phyloP scores from a whole-genome alignment of 352 stramenopile genomes.

The Phytophthora chlamydospora region DNA sequence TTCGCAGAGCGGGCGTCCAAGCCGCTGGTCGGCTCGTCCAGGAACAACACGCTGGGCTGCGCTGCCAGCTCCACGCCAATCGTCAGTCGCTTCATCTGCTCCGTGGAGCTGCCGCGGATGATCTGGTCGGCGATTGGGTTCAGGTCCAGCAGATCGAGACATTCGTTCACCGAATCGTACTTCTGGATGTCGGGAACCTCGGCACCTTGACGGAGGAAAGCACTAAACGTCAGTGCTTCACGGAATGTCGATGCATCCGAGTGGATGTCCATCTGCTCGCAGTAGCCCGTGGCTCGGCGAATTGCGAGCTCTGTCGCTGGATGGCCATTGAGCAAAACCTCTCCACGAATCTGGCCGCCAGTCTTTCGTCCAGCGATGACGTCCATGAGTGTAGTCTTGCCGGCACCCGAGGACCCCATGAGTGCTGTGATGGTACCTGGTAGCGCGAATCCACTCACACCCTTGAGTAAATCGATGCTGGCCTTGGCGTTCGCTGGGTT shows the following conservation, averaged over 20 bases:
- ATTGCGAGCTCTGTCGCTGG: constrained; percentile 33
- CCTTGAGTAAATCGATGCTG: constrained; percentile 42
- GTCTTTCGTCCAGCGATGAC: constrained; percentile 91
- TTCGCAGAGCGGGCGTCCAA: constrained; percentile 87
- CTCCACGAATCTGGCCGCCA: constrained; percentile 68
- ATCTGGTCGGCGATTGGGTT: constrained; percentile 35
- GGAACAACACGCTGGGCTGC: constrained; percentile 80
- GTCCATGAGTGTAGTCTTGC: constrained; percentile 93
- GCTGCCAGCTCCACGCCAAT: constrained; percentile 68
- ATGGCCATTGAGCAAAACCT: constrained; percentile 87
- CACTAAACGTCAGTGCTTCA: constrained; percentile 82
- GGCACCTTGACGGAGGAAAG: constrained; percentile 54
- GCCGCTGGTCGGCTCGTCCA: constrained; percentile 74
- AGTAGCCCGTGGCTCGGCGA: constrained; percentile 39
- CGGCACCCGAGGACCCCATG: constrained; percentile 63
- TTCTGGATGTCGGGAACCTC: constrained; percentile 28
- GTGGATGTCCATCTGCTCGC: constrained; percentile 86
- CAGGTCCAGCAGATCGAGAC: constrained; percentile 34
- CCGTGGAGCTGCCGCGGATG: constrained; percentile 36
- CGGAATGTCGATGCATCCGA: too few species aligned
- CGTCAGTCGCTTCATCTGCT: constrained; percentile 50
- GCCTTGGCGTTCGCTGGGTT: constrained; percentile 23
- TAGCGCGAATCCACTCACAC: constrained; percentile 42
- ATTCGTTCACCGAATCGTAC: constrained; percentile 26
- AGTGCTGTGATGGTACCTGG: constrained; percentile 53